Conservation (phyloP, 2,329 filamentous ascomycete species). For the Beauveria australis region DNA sequence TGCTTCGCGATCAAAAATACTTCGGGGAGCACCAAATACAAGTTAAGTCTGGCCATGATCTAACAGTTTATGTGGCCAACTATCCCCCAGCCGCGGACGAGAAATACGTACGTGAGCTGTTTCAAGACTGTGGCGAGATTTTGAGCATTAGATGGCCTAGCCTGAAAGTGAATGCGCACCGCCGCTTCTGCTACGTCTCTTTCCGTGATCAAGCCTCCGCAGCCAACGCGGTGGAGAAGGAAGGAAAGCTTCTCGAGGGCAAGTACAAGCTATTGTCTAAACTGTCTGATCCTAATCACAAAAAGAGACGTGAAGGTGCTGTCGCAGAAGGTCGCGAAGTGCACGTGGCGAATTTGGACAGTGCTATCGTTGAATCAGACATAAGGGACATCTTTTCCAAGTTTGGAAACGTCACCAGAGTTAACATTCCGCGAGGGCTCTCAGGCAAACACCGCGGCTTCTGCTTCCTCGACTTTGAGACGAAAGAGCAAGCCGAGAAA, state of each 20-base stretch:
- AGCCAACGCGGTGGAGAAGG: conserved; percentile 60
- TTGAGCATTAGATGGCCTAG: conserved; percentile 84
- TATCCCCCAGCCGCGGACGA: conserved; percentile 74
- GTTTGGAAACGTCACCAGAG: conserved; percentile 65
- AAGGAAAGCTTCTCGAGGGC: conserved; percentile 62
- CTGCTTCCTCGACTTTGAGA: conserved; percentile 70
- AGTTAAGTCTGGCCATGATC: conserved; percentile 65
- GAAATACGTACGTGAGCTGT: conserved; percentile 57
- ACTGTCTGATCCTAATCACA: conserved; percentile 73
- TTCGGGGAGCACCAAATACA: conserved; percentile 65
- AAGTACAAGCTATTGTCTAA: conserved; percentile 64
- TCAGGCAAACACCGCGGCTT: conserved; percentile 66
- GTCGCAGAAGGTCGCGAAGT: conserved; percentile 83
- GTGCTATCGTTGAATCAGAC: conserved; percentile 55
- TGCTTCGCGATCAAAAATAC: conserved; percentile 72
- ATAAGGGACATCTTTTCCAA: conserved; percentile 63
- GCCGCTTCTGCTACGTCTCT: conserved; percentile 94
- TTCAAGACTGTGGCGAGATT: conserved; percentile 70
- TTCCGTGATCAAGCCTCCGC: conserved; percentile 65
- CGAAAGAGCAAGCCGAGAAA: conserved; percentile 57
- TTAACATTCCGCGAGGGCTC: conserved; percentile 62
- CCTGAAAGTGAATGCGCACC: conserved; percentile 77
- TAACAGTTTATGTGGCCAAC: conserved; percentile 85
- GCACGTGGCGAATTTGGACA: conserved; percentile 63
- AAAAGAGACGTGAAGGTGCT: conserved; percentile 71